phyloP scores from a whole-genome alignment of 345 rosid species.

The Barbarea vulgaris region DNA sequence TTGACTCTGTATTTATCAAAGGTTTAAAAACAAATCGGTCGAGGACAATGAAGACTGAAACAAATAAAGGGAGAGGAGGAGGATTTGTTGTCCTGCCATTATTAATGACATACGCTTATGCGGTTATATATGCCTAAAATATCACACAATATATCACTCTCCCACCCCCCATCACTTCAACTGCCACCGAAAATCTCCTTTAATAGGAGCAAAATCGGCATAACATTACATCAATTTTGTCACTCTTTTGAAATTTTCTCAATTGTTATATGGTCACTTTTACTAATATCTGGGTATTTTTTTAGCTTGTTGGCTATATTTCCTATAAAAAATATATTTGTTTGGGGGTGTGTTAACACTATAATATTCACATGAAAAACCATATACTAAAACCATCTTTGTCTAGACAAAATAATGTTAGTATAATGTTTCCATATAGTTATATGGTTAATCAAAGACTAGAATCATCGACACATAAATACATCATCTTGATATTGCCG shows the following conservation, averaged over 20 bases:
- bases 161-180: not conserved
- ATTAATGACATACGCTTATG: no score
- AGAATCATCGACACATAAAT: not conserved
- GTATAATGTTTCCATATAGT: no score
- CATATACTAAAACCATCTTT: not conserved
- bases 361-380: not conserved
- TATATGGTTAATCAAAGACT: not conserved
- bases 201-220: no score
- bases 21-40: not conserved
- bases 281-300: no score
- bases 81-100: not conserved
- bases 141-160: not conserved
- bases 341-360: not conserved
- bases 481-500: not conserved
- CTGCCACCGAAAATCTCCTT: not conserved
- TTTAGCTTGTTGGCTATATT: not conserved
- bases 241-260: no score
- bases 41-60: not conserved
- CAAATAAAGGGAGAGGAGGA: not conserved
- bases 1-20: not conserved
- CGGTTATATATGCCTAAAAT: no score
- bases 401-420: no score
- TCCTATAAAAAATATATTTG: not conserved
- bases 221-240: no score
- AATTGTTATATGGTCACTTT: not conserved